These are phyloP conservation scores for Starmerella khaoyaiensis DNA, from an alignment of 805 yeast genomes.

Conservation along the genomic window DNA sequence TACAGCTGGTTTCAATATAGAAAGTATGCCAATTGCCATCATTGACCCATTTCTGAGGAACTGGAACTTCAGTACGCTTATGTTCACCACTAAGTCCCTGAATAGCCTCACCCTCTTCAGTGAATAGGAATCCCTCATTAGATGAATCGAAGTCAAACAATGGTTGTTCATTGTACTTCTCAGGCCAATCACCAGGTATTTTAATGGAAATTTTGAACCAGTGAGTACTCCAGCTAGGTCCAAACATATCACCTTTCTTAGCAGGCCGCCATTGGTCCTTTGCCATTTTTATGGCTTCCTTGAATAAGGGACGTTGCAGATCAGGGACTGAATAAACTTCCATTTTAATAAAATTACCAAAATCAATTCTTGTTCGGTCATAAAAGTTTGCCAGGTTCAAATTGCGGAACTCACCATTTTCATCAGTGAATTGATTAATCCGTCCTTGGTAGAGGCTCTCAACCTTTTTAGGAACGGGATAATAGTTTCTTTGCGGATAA, in stretches of 20 bases:
- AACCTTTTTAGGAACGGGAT: constrained; percentile 63
- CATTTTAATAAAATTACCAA: constrained; percentile 39
- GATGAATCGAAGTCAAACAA: constrained; percentile 74
- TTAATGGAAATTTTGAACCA: constrained; percentile 67
- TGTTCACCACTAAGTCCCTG: constrained; percentile 84
- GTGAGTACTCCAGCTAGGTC: constrained; percentile 95
- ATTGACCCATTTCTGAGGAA: constrained; percentile 44
- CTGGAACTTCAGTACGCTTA: constrained; percentile 50
- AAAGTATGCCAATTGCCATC: constrained; percentile 46
- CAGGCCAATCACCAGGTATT: constrained; percentile 51
- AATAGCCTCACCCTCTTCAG: constrained; percentile 48
- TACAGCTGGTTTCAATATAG: constrained; percentile 82
- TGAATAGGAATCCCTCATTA: constrained; percentile 74
- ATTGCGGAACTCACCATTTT: constrained; percentile 57
- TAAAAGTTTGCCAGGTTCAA: constrained; percentile 75
- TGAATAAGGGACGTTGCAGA: constrained; percentile 49
- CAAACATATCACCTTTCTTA: constrained; percentile 57
- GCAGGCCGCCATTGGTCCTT: constrained; percentile 26
- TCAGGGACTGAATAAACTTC: constrained; percentile 65
- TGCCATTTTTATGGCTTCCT: constrained; percentile 46
- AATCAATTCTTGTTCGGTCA: constrained; percentile 45
- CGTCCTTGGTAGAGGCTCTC: constrained; percentile 61
- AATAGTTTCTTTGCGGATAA: constrained; percentile 34
- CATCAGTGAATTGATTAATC: constrained; percentile 58
- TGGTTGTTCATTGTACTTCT: constrained; percentile 39